Conservation (phyloP, 2,329 filamentous ascomycete species). For the Ascochyta viciae-villosae region DNA sequence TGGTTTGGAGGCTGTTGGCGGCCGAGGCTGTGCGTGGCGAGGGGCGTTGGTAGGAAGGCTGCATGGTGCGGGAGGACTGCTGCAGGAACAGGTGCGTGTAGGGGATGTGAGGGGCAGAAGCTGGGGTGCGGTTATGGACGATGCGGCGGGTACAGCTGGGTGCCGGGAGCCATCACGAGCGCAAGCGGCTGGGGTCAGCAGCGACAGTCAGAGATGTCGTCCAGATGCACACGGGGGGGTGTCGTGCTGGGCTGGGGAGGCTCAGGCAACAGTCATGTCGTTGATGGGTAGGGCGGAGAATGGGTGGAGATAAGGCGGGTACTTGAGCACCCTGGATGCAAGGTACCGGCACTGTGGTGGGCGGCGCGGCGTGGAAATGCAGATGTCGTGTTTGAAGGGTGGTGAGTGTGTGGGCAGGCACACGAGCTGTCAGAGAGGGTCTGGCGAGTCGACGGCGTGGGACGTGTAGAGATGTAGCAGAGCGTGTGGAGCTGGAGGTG, state of each 20-base stretch:
- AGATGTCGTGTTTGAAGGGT: slow-evolving; percentile 3
- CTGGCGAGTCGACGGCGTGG: slow-evolving; percentile 4
- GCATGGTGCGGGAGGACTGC: slow-evolving; percentile 66
- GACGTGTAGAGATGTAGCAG: slow-evolving; percentile 13
- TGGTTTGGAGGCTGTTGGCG: slow-evolving; percentile 74
- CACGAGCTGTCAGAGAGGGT: slow-evolving; percentile 2
- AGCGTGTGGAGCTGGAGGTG: slow-evolving; percentile 15
- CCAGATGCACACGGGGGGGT: slow-evolving; percentile 34
- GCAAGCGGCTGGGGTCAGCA: slow-evolving; percentile 29
- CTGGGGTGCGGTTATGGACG: slow-evolving; percentile 36
- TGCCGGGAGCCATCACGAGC: slow-evolving; percentile 50
- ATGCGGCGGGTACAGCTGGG: slow-evolving; percentile 44
- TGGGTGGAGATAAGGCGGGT: slow-evolving; percentile 40
- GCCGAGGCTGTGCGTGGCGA: slow-evolving; percentile 76
- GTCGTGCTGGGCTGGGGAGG: slow-evolving; percentile 18
- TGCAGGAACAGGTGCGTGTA: slow-evolving; percentile 24
- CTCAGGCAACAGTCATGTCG: slow-evolving; percentile 50
- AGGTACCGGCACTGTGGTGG: slow-evolving; percentile 18
- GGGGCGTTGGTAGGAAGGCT: slow-evolving; percentile 78
- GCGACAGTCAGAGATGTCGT: slow-evolving; percentile 30
- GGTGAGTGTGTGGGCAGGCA: background rate
- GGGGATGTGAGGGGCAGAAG: slow-evolving; percentile 18
- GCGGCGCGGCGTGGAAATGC: slow-evolving; percentile 18
- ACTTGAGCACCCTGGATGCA: slow-evolving; percentile 33
- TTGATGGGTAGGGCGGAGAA: slow-evolving; percentile 28